A percentile compares a stretch with the other conserved stretches of the same genome.
Conservation (phyloP, 2,329 filamentous ascomycete species). For the Aspergillus bombycis region DNA sequence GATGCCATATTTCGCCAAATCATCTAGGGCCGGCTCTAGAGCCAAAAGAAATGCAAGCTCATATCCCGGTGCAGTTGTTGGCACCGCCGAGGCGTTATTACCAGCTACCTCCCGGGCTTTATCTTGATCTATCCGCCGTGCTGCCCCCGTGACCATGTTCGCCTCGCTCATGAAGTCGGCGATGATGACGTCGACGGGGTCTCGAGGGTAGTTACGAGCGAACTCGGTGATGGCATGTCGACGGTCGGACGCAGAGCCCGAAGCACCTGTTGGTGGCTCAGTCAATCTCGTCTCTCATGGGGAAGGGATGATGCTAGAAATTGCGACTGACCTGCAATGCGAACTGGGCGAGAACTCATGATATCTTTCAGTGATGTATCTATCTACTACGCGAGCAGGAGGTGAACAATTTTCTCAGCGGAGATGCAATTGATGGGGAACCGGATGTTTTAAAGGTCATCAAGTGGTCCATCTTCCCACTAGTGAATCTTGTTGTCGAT, state of each 20-base stretch:
- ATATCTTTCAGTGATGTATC: neutral
- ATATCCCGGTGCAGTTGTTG: constrained; percentile 46
- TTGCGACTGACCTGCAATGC: constrained; percentile 30
- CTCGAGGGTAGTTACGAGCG: constrained; percentile 44
- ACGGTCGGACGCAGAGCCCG: constrained; percentile 50
- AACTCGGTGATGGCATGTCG: constrained; percentile 50
- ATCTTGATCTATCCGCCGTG: constrained; percentile 42
- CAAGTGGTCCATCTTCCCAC: neutral
- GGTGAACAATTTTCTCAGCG: neutral
- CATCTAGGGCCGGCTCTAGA: constrained; percentile 43
- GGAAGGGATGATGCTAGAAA: neutral
- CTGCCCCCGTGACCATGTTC: constrained; percentile 53
- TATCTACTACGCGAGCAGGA: neutral
- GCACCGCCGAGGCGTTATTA: neutral
- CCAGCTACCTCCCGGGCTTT: constrained; percentile 13
- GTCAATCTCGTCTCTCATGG: neutral
- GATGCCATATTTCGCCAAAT: constrained; percentile 45
- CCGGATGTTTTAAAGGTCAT: neutral
- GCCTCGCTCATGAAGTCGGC: constrained; percentile 54
- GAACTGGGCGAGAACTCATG: constrained; percentile 29
- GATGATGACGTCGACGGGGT: constrained; percentile 52
- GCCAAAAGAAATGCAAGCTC: constrained; percentile 58
- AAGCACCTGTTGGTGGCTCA: constrained; percentile 37
- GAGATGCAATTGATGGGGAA: neutral
- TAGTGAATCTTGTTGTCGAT: neutral